Base-by-base conservation (phyloP, 345 rosid genomes). In the Eutrema japonicum region DNA sequence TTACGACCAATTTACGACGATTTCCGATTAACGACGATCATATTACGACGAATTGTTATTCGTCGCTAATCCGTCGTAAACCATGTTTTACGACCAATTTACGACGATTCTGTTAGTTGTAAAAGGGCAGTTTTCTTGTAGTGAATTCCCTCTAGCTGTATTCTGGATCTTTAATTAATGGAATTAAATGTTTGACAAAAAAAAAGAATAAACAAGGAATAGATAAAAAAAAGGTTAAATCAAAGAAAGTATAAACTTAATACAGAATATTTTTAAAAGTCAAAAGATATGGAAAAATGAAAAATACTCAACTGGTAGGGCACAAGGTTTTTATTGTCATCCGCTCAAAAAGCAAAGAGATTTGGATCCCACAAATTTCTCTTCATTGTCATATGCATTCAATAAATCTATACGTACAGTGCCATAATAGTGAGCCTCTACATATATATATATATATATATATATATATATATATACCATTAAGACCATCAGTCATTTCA, bases 391-490 rank as follows among this genome's bases (percentile, higher is more conserved):
- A 67, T 58, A 38, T 32, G 4, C 48, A 54, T 54, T 64, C 65
- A 64, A 12, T 56, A 14, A 22, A 56, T 73, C 35, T 49, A 38
- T 56, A 73, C 40, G 55, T 6, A 74, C 59, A 48, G 42, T 66
- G 36, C 5, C 33, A 49, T 57, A 48, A 66, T 13, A 46, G 22
- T 1, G 22, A 41, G 46, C 47, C 78, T 57, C 7, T 58, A 56
- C 43, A 53, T 60, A 32, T 60, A 43, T 55, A 73, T 49, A 68
- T 55, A 73, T 49, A 68, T 55, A 73, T 49, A 68, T 55, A 73
- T 49, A 68, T 55, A 73, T 49, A 68, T n/a, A 53, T 60, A 32
- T 60, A 43, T 55, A 73, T 49, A 68, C 22, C 63, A 67, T 74
- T 33, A 52, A 8, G 40, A 64, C 64, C 18, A 61, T 75, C 55